Base-by-base conservation (phyloP, 192 early-diverging fungal genomes). In the Coemansia nantahalensis region DNA sequence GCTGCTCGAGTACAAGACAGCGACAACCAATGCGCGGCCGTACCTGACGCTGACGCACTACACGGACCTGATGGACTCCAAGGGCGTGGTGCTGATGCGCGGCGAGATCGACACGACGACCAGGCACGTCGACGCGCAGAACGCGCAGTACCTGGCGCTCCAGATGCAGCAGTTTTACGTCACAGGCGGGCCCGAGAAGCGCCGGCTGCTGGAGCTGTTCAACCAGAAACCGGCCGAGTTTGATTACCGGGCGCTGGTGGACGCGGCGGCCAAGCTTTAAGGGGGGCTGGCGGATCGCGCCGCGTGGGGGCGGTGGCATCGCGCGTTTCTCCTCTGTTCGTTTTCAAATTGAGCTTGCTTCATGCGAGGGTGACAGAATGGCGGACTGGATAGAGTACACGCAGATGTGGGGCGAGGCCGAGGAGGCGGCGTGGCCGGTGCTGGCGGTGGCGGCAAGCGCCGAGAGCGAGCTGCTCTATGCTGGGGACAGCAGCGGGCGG, bases 81-180 rank as follows among this genome's bases (percentile, higher is more conserved):
- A 94, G 66, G 87, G 12, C n/a, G n/a, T n/a, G n/a, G n/a, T n/a
- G n/a, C n/a, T n/a, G n/a, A n/a, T n/a, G n/a, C n/a, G n/a, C n/a
- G 94, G 94, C 16, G 87, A 90, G 50, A 47, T 87, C 31, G 74
- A 82, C n/a, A n/a, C n/a, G n/a, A n/a, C n/a, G n/a, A n/a, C n/a
- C 15, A 70, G 62, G 11, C 59, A 82, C 36, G 51, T 95, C 23
- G 81, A 79, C 12, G 39, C 80, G 13, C 65, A 77, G 16, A 86
- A 87, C 28, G 92, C 92, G 4, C 87, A 91, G 68, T 80, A 84
- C 41, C 67, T 97, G 75, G 84, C 85, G 8, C 74, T 84, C 59
- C 82, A 83, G 51, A 70, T 93, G 59, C 94, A 94, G 63, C 75
- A 87, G 65, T 97, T 92, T 60, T 97, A 97, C 61, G 84, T 89